Conservation (phyloP, 2,329 filamentous ascomycete genomes). For the Pseudocercospora eumusae region DNA sequence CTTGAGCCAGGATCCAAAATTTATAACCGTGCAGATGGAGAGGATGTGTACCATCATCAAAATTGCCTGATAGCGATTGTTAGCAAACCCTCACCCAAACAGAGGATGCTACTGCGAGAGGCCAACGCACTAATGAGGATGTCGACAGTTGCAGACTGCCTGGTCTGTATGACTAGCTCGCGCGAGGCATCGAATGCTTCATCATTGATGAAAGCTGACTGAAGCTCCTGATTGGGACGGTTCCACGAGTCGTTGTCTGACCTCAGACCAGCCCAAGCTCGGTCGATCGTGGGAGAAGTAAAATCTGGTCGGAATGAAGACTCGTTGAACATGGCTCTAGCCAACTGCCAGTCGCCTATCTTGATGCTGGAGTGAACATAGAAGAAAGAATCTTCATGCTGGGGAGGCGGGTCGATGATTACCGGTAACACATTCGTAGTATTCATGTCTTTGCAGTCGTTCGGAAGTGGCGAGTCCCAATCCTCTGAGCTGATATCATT, state of each 20-base stretch:
- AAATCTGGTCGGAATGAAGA: slow-evolving; percentile 57
- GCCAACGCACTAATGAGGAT: slow-evolving; percentile 21
- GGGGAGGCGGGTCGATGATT: slow-evolving; percentile 47
- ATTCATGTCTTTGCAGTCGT: slow-evolving; percentile 56
- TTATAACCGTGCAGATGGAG: slow-evolving; percentile 43
- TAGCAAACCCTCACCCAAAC: slow-evolving; percentile 39
- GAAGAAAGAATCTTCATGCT: slow-evolving; percentile 54
- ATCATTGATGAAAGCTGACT: slow-evolving; percentile 19
- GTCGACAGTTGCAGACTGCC: slow-evolving; percentile 41
- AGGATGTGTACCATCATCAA: slow-evolving; percentile 42
- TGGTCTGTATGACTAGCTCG: slow-evolving; percentile 44
- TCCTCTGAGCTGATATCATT: slow-evolving; percentile 45
- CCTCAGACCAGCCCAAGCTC: slow-evolving; percentile 51
- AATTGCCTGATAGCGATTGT: slow-evolving; percentile 42
- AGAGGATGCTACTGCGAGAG: slow-evolving; percentile 22
- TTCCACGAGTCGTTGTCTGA: slow-evolving; percentile 35
- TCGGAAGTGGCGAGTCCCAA: slow-evolving; percentile 53
- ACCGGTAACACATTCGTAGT: slow-evolving; percentile 51
- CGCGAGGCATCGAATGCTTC: slow-evolving; percentile 29
- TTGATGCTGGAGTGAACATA: slow-evolving; percentile 61
- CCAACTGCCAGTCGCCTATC: slow-evolving; percentile 60
- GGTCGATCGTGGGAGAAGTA: slow-evolving; percentile 53
- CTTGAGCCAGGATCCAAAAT: slow-evolving; percentile 41
- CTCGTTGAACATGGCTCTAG: slow-evolving; percentile 60
- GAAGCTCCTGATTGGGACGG: slow-evolving; percentile 12